Conservation (phyloP, 1,139 yeast genomes). For the Sugiyamaella paludigena region DNA sequence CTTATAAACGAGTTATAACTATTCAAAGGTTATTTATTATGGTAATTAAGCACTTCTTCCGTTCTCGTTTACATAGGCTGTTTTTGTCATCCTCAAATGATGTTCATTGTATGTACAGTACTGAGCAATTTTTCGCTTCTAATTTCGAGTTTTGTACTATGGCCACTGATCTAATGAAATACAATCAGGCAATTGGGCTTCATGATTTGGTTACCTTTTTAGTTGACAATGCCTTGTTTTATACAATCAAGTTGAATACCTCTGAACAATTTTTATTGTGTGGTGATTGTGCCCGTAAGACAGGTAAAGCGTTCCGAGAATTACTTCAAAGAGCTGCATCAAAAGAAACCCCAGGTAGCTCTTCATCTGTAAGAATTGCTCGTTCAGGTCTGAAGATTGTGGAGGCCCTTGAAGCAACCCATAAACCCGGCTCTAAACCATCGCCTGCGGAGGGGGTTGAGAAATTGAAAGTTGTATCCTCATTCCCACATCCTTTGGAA, state of each 20-base stretch:
- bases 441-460: slow-evolving; percentile 5
- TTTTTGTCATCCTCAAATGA: slow-evolving; percentile 12
- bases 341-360: slow-evolving; percentile 1
- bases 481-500: slow-evolving; percentile 19
- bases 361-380: slow-evolving; percentile 14
- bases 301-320: slow-evolving; percentile 7
- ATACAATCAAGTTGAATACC: slow-evolving; percentile 17
- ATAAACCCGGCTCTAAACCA: slow-evolving; percentile 5
- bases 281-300: slow-evolving; percentile 10
- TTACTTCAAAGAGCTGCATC: slow-evolving; percentile 9
- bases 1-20: slow-evolving; percentile 9
- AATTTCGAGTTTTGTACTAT: slow-evolving; percentile 16
- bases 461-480: slow-evolving; percentile 12
- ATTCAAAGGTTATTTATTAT: slow-evolving; percentile 15
- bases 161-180: slow-evolving; percentile 12
- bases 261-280: slow-evolving; percentile 10
- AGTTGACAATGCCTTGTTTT: slow-evolving; percentile 24
- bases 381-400: slow-evolving; percentile 17
- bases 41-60: slow-evolving; percentile 19
- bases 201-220: slow-evolving; percentile 20
- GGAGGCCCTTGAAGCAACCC: slow-evolving; percentile 10
- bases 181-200: slow-evolving; percentile 14
- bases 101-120: slow-evolving; percentile 15
- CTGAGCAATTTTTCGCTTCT: slow-evolving; percentile 20
- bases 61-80: slow-evolving; percentile 22